phyloP scores from a whole-genome alignment of 495 filamentous ascomycete species.

The Neurospora tetrasperma region DNA sequence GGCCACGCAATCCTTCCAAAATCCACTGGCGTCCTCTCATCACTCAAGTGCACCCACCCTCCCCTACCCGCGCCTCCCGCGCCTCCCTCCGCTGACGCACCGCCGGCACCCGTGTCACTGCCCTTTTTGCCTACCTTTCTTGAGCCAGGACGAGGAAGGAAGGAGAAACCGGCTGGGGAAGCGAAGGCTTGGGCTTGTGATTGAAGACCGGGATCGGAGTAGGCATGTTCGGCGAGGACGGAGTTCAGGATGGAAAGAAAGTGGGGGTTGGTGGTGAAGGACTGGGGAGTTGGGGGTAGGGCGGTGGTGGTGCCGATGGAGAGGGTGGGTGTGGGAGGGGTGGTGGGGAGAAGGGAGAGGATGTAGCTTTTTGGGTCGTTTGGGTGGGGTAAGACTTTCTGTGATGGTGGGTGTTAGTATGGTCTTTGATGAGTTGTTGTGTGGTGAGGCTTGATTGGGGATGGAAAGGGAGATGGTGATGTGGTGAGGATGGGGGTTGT shows the following conservation, averaged over 20 bases:
- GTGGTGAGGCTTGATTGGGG: slow-evolving; percentile 3
- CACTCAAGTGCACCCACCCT: slow-evolving; percentile 84
- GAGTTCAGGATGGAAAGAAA: slow-evolving; percentile 70
- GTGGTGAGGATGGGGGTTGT: neutral
- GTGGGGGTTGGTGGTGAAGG: slow-evolving; percentile 63
- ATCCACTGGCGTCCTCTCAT: slow-evolving; percentile 71
- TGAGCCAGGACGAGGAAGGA: slow-evolving; percentile 4
- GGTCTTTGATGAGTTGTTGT: neutral
- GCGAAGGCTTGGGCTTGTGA: slow-evolving; percentile 72
- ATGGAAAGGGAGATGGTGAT: neutral
- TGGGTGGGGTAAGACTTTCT: slow-evolving; percentile 64
- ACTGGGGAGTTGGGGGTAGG: slow-evolving; percentile 66
- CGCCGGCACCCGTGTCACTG: slow-evolving; percentile 50
- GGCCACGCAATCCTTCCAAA: slow-evolving; percentile 84
- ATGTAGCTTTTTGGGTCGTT: slow-evolving; percentile 33
- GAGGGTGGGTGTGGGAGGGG: slow-evolving; percentile 55
- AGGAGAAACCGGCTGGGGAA: slow-evolving; percentile 58
- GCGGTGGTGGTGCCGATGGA: slow-evolving; percentile 66
- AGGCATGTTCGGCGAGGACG: slow-evolving; percentile 58
- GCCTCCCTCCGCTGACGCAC: slow-evolving; percentile 68
- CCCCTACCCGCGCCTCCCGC: slow-evolving; percentile 73
- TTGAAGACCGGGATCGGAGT: slow-evolving; percentile 59
- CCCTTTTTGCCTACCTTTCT: slow-evolving; percentile 1
- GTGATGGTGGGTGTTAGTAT: slow-evolving; percentile 2
- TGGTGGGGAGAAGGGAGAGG: slow-evolving; percentile 65